Conservation (phyloP, 2,329 filamentous ascomycete genomes). For the Cladosporium colombiae region DNA sequence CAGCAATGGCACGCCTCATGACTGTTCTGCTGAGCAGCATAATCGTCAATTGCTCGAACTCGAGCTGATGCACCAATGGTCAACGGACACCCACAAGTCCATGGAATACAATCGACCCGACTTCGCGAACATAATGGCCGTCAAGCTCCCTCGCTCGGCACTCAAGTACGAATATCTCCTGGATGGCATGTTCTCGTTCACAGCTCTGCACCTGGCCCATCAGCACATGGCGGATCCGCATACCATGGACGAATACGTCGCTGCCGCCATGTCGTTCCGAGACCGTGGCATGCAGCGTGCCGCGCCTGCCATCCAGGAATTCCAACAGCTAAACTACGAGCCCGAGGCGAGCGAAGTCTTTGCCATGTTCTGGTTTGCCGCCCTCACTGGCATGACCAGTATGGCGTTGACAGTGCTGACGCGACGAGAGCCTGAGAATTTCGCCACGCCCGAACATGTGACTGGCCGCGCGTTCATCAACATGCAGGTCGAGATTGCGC, state of each 20-base stretch:
- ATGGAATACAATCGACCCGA: constrained; percentile 16
- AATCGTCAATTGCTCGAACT: constrained; percentile 25
- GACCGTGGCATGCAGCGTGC: constrained; percentile 14
- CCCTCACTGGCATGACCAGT: background rate
- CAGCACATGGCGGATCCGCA: constrained; percentile 20
- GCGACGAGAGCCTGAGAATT: background rate
- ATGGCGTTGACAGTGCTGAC: constrained; percentile 9
- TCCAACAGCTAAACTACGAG: background rate
- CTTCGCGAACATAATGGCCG: background rate
- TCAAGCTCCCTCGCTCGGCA: constrained; percentile 27
- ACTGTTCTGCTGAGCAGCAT: constrained; percentile 12
- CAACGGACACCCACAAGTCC: constrained; percentile 24
- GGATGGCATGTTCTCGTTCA: constrained; percentile 29
- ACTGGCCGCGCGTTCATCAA: background rate
- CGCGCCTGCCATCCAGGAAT: constrained; percentile 6
- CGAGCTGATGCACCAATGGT: constrained; percentile 30
- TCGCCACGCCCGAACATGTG: background rate
- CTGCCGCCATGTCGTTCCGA: constrained; percentile 3
- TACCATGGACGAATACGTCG: constrained; percentile 8
- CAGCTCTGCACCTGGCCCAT: constrained; percentile 27
- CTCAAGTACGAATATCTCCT: constrained; percentile 26
- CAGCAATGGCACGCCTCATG: constrained; percentile 16
- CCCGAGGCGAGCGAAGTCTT: constrained; percentile 1
- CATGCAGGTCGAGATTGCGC: constrained; percentile 14
- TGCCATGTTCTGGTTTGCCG: constrained; percentile 17